These are phyloP conservation scores for Sambucus nigra DNA, from an alignment of 129 eudicot species.

Conservation along the genomic window DNA sequence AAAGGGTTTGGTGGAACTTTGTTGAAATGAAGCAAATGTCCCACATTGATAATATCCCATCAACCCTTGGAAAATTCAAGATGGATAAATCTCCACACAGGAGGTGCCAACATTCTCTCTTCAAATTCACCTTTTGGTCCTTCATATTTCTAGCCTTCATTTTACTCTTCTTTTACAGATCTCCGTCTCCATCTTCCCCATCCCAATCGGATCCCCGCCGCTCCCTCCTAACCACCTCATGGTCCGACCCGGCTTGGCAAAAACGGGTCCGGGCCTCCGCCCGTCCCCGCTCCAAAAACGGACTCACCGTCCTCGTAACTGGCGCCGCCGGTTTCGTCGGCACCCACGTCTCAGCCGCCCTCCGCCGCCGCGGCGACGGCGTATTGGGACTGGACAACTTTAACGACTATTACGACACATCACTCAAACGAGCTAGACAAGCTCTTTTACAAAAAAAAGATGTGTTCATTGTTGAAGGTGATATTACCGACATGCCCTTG, in stretches of 20 bases:
- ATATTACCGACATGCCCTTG: conserved; percentile 54
- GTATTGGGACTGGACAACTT: conserved; percentile 71
- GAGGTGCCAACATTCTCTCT: conserved; percentile 33
- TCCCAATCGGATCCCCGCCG: conserved; percentile 50
- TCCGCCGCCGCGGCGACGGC: conserved; percentile 76
- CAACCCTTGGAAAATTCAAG: conserved; percentile 78
- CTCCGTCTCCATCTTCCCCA: conserved; percentile 39
- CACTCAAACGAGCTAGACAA: conserved; percentile 63
- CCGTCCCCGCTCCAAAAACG: conserved; percentile 38
- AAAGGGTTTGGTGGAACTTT: background rate
- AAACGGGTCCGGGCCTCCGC: conserved; percentile 63
- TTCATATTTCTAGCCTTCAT: conserved; percentile 59
- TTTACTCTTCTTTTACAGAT: conserved; percentile 55
- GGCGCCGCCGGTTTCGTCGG: conserved; percentile 92
- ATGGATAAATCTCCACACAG: conserved; percentile 45
- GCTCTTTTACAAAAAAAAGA: conserved; percentile 46
- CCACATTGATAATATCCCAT: conserved; percentile 60
- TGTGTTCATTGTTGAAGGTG: conserved; percentile 67
- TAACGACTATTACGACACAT: conserved; percentile 66
- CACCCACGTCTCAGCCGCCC: conserved; percentile 68
- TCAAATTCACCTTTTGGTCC: conserved; percentile 61
- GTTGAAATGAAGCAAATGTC: conserved; percentile 34
- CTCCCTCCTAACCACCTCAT: conserved; percentile 54
- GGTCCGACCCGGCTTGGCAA: conserved; percentile 57
- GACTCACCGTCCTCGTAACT: conserved; percentile 61